phyloP scores from a whole-genome alignment of 345 rosid species.

The Lenwebbia sp. region DNA sequence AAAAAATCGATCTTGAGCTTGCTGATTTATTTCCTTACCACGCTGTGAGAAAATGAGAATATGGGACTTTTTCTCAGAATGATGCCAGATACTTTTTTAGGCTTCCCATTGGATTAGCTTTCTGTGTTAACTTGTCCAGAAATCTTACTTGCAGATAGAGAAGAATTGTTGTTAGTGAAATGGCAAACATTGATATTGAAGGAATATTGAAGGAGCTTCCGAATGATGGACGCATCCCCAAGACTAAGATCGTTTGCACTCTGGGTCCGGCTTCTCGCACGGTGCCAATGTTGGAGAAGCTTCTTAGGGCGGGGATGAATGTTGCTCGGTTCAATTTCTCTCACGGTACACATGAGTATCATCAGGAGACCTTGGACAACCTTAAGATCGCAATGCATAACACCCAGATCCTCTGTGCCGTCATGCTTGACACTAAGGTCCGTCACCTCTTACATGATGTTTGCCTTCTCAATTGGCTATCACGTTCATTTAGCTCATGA shows the following conservation, averaged over 20 bases:
- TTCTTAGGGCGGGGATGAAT: conserved; percentile 89
- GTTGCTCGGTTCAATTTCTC: conserved; percentile 98
- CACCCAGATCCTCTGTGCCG: conserved; percentile 58
- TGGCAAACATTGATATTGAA: conserved; percentile 85
- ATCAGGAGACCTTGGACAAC: conserved; percentile 74
- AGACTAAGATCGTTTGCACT: conserved; percentile 87
- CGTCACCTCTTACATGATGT: not conserved
- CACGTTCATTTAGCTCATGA: not conserved
- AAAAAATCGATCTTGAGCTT: not conserved
- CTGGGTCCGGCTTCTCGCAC: conserved; percentile 90
- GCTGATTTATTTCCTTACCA: not conserved
- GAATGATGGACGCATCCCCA: conserved; percentile 57
- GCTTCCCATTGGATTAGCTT: not conserved
- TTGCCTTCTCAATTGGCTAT: not conserved
- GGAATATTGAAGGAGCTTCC: conserved; percentile 63
- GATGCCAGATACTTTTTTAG: not conserved
- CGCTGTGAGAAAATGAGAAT: not conserved
- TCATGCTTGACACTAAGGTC: conserved; percentile 83
- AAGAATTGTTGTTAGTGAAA: not conserved
- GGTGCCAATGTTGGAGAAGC: conserved; percentile 80
- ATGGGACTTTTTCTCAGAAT: not conserved
- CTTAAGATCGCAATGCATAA: conserved; percentile 64
- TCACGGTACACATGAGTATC: conserved; percentile 92
- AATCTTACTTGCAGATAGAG: not conserved
- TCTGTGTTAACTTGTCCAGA: not conserved